Evolutionary conservation across 768 basidiomycete species (phyloP).

Genomic region (Panaeolus cyanescens): DNA sequence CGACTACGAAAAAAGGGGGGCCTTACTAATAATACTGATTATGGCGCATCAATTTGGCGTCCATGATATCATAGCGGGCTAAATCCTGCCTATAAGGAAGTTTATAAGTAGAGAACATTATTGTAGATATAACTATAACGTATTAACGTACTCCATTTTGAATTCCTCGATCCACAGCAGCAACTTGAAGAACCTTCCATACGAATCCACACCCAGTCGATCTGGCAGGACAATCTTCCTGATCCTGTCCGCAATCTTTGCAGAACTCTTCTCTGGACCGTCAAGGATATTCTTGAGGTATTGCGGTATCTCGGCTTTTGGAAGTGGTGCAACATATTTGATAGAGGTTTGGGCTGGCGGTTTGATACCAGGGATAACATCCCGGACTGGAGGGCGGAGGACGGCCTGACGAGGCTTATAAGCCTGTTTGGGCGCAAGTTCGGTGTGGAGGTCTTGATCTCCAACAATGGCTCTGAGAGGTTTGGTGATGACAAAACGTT

Average conservation of each 20-base stretch:
- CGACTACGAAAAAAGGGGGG: background rate
- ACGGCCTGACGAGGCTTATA: background rate
- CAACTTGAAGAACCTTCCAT: conserved; percentile 48
- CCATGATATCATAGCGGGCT: conserved; percentile 34
- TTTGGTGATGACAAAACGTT: background rate
- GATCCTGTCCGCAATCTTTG: conserved; percentile 32
- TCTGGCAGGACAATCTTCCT: conserved; percentile 36
- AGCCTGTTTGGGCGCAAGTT: background rate
- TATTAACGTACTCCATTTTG: conserved; percentile 39
- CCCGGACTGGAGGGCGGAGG: background rate
- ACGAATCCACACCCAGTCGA: conserved; percentile 35
- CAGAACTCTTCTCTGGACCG: background rate
- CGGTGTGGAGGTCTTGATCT: background rate
- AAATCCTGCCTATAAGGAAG: conserved; percentile 37
- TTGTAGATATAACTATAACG: background rate
- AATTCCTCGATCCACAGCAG: conserved; percentile 60
- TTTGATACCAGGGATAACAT: background rate
- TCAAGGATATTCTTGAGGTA: conserved; percentile 31
- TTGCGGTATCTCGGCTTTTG: conserved; percentile 38
- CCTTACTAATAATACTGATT: conserved; percentile 42
- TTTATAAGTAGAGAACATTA: background rate
- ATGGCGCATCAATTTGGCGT: conserved; percentile 30
- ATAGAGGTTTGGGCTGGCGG: background rate
- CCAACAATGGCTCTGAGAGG: background rate
- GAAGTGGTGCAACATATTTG: conserved; percentile 39